phyloP scores from a whole-genome alignment of 768 basidiomycete species.

The Hygrophorus russula region DNA sequence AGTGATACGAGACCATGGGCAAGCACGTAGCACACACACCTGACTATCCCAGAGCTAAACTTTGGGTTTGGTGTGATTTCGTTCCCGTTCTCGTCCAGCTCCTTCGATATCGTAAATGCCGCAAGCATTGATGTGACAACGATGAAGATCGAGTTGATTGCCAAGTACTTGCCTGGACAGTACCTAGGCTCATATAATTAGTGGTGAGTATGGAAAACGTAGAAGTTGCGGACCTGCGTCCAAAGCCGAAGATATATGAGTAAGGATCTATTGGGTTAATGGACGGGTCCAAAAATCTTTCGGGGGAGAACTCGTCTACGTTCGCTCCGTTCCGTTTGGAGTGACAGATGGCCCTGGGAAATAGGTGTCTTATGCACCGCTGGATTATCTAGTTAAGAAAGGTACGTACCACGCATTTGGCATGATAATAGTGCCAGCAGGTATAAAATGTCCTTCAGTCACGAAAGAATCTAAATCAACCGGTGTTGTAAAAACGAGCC shows the following conservation, averaged over 20 bases:
- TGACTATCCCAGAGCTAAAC: slow-evolving; percentile 5
- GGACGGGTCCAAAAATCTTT: slow-evolving; percentile 33
- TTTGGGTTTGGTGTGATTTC: slow-evolving; percentile 1
- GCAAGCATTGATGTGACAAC: slow-evolving; percentile 5
- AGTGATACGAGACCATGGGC: background rate
- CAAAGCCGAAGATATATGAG: slow-evolving; percentile 26
- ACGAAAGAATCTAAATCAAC: no score
- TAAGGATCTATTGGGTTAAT: slow-evolving; percentile 23
- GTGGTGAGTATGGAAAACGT: slow-evolving; percentile 8
- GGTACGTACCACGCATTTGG: slow-evolving; percentile 22
- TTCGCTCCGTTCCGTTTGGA: slow-evolving; percentile 23
- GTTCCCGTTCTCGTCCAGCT: slow-evolving; percentile 3
- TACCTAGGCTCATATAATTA: background rate
- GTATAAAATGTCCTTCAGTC: slow-evolving; percentile 26
- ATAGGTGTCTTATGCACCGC: background rate
- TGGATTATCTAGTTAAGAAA: background rate
- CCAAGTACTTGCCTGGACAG: slow-evolving; percentile 6
- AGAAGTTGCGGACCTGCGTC: slow-evolving; percentile 19
- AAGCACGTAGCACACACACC: slow-evolving; percentile 2
- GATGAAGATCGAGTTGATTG: slow-evolving; percentile 3
- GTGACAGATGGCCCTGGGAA: slow-evolving; percentile 21
- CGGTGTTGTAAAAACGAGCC: no score
- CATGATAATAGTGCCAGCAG: slow-evolving; percentile 26
- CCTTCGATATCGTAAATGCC: slow-evolving; percentile 6
- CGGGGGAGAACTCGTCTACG: slow-evolving; percentile 30